Conservation (phyloP, 2,329 filamentous ascomycete species). For the Ceratocystis smalleyi region DNA sequence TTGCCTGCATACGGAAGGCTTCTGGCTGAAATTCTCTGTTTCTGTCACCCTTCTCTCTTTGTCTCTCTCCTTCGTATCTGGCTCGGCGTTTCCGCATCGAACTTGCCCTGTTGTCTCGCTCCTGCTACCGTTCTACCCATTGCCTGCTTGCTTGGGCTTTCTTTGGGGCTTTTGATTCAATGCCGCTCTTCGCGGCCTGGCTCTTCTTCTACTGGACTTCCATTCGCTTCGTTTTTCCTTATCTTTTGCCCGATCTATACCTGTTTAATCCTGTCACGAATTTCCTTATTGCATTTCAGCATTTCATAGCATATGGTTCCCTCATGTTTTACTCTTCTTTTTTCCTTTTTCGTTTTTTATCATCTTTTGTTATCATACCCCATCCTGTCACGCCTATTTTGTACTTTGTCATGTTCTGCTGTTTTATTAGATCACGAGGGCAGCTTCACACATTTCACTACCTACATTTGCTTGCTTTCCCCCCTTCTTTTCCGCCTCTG, state of each 20-base stretch:
- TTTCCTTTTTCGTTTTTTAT: background rate
- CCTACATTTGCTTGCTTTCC: background rate
- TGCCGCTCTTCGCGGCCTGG: slow-evolving; percentile 4
- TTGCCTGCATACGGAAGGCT: background rate
- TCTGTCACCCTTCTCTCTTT: background rate
- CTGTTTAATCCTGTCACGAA: slow-evolving; percentile 8
- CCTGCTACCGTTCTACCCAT: too few species aligned
- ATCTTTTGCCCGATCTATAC: slow-evolving; percentile 3
- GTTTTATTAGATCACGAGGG: slow-evolving; percentile 5
- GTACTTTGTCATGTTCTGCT: background rate
- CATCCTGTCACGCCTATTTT: slow-evolving; percentile 8
- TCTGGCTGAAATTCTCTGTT: background rate
- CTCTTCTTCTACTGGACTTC: background rate
- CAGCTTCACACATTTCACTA: background rate
- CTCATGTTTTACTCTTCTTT: background rate
- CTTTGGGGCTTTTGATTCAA: background rate
- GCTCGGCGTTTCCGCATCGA: background rate
- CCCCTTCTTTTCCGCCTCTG: background rate
- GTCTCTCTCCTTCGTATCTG: background rate
- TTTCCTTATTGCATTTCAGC: background rate
- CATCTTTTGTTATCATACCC: background rate
- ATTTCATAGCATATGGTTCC: slow-evolving; percentile 9
- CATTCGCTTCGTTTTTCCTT: slow-evolving; percentile 2
- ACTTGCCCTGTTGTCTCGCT: background rate
- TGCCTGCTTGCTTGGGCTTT: background rate